These are phyloP conservation scores for Sclerotinia glacialis DNA, from an alignment of 2,329 filamentous ascomycete genomes.

Conservation along the genomic window DNA sequence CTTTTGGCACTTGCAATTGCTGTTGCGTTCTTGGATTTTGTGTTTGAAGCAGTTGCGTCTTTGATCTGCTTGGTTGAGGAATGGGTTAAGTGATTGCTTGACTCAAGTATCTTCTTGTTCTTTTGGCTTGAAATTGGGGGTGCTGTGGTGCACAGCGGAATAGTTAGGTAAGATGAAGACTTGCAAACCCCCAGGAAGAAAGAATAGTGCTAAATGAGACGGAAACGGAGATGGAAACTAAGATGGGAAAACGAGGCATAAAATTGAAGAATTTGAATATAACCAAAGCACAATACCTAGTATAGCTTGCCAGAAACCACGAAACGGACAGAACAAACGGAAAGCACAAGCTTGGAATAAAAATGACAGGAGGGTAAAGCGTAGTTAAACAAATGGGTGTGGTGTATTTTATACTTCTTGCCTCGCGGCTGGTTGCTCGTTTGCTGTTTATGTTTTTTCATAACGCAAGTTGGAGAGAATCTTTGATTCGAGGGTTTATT, in stretches of 20 bases:
- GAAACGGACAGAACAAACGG: background rate
- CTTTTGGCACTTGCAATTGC: background rate
- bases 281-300: background rate
- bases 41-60: background rate
- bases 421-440: slow-evolving; percentile 34
- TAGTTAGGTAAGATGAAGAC: background rate
- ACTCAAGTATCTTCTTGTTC: background rate
- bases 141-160: too few relatives aligned
- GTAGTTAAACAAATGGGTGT: slow-evolving; percentile 14
- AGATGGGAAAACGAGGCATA: background rate
- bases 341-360: slow-evolving; percentile 18
- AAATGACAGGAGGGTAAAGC: slow-evolving; percentile 25
- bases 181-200: too few relatives aligned
- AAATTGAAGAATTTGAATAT: background rate
- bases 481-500: slow-evolving; percentile 10
- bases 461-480: background rate
- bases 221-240: background rate
- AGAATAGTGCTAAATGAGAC: background rate
- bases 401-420: slow-evolving; percentile 31
- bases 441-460: background rate
- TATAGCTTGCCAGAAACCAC: background rate
- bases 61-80: background rate
- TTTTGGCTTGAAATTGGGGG: background rate
- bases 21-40: background rate
- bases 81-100: background rate